A percentile compares a stretch with the other conserved stretches of the same genome.
Conservation (phyloP, 495 filamentous ascomycete genomes). For the Tuber calosporum region DNA sequence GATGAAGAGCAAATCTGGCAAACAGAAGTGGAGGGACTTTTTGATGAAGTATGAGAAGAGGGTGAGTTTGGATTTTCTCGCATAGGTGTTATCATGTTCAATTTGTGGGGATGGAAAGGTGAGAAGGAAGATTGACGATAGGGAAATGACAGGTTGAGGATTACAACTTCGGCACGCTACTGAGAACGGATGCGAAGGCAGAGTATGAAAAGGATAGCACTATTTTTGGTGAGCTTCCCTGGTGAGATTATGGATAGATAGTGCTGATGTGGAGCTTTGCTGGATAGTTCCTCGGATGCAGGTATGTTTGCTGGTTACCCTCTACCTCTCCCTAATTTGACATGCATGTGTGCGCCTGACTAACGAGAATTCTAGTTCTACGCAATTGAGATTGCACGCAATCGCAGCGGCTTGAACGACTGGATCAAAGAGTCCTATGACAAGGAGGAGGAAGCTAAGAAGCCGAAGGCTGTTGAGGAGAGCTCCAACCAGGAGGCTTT, state of each 20-base stretch:
- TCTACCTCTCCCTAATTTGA: neutral
- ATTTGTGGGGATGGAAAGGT: neutral
- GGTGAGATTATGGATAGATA: neutral
- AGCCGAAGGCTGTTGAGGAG: constrained; percentile 27
- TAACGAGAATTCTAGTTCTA: constrained; percentile 56
- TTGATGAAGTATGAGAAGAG: constrained; percentile 87
- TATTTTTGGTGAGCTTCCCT: constrained; percentile 63
- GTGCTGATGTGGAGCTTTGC: neutral
- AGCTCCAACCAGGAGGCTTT: neutral
- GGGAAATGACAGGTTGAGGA: constrained; percentile 57
- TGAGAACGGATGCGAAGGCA: constrained; percentile 65
- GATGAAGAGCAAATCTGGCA: constrained; percentile 97
- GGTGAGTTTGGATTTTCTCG: constrained; percentile 11
- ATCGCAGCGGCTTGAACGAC: constrained; percentile 82
- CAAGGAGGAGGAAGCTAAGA: constrained; percentile 43
- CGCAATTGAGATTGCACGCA: constrained; percentile 89
- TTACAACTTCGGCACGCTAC: constrained; percentile 94
- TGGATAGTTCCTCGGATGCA: constrained; percentile 75
- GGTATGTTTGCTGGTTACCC: constrained; percentile 8
- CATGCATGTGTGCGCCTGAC: neutral
- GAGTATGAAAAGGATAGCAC: constrained; percentile 87
- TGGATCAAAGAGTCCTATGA: constrained; percentile 84
- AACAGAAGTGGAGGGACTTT: constrained; percentile 93
- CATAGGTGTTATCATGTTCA: too few species aligned
- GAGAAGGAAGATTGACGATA: neutral